phyloP scores from a whole-genome alignment of 345 rosid genomes.

The Bruguiera sexangula region DNA sequence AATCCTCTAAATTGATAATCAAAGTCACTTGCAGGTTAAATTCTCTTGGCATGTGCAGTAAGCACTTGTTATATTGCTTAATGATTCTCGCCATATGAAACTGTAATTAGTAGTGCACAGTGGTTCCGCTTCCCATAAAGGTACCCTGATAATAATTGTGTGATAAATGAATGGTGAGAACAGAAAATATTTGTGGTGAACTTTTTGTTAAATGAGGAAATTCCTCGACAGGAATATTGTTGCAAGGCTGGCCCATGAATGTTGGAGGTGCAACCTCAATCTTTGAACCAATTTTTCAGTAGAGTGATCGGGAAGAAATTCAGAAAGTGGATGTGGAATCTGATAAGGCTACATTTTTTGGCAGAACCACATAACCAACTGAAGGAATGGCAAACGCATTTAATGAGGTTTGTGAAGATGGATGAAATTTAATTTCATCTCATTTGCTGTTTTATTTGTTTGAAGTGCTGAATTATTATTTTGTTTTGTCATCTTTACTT shows the following conservation, averaged over 20 bases:
- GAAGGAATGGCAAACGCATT: slow-evolving; percentile 53
- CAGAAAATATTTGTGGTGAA: too few relatives aligned
- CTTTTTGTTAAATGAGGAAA: too few relatives aligned
- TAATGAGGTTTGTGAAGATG: slow-evolving; percentile 42
- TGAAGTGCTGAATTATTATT: neutral
- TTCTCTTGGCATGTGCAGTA: neutral
- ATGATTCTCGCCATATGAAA: slow-evolving; percentile 6
- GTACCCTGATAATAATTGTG: slow-evolving; percentile 33
- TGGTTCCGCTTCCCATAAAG: slow-evolving; percentile 57
- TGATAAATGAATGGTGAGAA: neutral
- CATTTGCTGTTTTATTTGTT: neutral
- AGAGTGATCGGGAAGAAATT: slow-evolving; percentile 77
- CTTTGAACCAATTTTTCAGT: slow-evolving; percentile 23
- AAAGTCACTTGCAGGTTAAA: slow-evolving; percentile 84
- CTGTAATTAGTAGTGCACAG: slow-evolving; percentile 22
- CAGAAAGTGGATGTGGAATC: slow-evolving; percentile 46
- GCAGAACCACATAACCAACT: slow-evolving; percentile 69
- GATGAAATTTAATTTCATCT: neutral
- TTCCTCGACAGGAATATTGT: too few relatives aligned
- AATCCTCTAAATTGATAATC: slow-evolving; percentile 76
- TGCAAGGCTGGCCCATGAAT: too few relatives aligned
- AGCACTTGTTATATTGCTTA: neutral
- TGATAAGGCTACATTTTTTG: slow-evolving; percentile 38
- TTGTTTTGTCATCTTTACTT: neutral
- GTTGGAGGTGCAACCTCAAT: neutral